Percentiles rank a stretch among this genome's conserved stretches.
These are phyloP conservation scores for Botryosphaeria dothidea DNA, from an alignment of 2,329 filamentous ascomycete genomes.

Conservation along the genomic window DNA sequence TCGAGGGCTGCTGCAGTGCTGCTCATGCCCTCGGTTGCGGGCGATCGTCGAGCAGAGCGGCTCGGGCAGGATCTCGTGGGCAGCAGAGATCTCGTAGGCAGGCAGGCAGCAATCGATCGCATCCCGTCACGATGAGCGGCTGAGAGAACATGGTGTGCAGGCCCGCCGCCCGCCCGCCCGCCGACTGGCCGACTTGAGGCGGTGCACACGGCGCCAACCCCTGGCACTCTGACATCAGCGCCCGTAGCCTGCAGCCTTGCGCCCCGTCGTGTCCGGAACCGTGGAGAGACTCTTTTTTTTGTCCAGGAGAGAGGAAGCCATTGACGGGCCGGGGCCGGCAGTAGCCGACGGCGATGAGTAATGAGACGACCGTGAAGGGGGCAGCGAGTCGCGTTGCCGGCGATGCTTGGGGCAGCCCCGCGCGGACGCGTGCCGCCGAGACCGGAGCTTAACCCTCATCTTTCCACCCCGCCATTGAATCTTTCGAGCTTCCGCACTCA, in stretches of 20 bases:
- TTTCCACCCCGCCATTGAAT: conserved; percentile 16
- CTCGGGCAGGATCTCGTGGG: neutral
- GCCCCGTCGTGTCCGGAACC: neutral
- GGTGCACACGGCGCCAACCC: conserved; percentile 2
- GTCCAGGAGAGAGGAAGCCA: neutral
- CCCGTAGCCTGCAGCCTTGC: neutral
- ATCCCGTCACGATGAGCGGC: neutral
- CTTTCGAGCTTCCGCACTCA: conserved; percentile 1
- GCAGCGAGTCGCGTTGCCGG: neutral
- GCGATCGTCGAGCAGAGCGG: neutral
- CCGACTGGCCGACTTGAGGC: neutral
- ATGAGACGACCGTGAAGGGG: neutral
- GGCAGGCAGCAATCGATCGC: neutral
- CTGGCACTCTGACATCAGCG: conserved; percentile 10
- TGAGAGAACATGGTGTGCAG: neutral
- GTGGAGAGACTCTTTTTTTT: neutral
- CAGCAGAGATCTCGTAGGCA: neutral
- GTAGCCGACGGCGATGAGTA: neutral
- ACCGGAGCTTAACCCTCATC: conserved; percentile 10
- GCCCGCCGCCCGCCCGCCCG: neutral
- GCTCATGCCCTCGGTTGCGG: neutral
- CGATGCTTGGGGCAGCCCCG: neutral
- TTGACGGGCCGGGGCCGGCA: neutral
- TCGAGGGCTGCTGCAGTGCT: neutral
- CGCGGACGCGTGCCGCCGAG: conserved; percentile 3